A percentile compares a stretch with the other conserved stretches of the same genome.
These are phyloP conservation scores for Verticillium zaregamsianum DNA, from an alignment of 2,329 filamentous ascomycete species.

Conservation along the genomic window DNA sequence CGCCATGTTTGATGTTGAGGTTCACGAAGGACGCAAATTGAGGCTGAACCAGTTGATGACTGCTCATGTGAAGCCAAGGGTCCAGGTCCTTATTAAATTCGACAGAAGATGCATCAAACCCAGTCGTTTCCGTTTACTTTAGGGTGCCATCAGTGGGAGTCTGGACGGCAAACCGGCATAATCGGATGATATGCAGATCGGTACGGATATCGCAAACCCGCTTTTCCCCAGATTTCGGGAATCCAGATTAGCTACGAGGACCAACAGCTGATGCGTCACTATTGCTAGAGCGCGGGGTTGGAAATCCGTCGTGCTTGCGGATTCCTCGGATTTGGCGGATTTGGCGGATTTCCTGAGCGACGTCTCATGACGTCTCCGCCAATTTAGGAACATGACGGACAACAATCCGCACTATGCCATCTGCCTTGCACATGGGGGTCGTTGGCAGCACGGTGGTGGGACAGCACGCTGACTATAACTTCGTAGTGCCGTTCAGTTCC, in stretches of 20 bases:
- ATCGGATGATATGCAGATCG: neutral
- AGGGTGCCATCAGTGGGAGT: neutral
- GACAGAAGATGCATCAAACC: neutral
- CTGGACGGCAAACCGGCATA: neutral
- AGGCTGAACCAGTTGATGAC: neutral
- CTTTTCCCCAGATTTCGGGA: neutral
- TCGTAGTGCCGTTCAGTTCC: neutral
- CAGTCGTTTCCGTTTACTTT: neutral
- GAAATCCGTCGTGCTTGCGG: neutral
- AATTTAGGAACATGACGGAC: neutral
- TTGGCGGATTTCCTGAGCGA: neutral
- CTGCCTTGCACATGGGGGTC: neutral
- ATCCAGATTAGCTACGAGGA: neutral
- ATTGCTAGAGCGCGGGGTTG: neutral
- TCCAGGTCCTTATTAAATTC: neutral
- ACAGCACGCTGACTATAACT: constrained; percentile 1
- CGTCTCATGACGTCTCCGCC: neutral
- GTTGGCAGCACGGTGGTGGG: neutral
- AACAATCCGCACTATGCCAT: neutral
- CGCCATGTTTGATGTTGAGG: constrained; percentile 5
- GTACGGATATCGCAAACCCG: neutral
- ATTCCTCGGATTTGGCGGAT: neutral
- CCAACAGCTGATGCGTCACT: neutral
- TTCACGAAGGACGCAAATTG: neutral
- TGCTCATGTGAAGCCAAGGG: neutral